Conservation (phyloP, 495 filamentous ascomycete genomes). For the Penicillium odoratum region DNA sequence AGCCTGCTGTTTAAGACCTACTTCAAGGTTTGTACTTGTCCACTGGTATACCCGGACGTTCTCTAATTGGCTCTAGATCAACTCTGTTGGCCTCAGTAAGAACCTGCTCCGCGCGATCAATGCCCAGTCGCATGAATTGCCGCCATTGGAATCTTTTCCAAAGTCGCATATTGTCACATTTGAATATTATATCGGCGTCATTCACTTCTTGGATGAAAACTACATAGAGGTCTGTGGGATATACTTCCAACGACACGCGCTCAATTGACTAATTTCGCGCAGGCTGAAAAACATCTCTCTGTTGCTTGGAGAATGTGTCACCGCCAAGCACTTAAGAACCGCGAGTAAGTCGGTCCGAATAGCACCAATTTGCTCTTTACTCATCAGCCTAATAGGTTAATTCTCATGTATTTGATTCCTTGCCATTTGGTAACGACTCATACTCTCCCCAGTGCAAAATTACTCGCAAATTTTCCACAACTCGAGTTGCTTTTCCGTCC, state of each 20-base stretch:
- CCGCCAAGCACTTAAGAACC: constrained; percentile 66
- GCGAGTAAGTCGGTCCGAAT: constrained; percentile 58
- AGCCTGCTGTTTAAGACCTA: constrained; percentile 97
- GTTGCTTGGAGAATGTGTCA: constrained; percentile 78
- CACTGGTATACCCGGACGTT: neutral
- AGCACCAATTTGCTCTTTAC: neutral
- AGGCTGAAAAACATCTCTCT: constrained; percentile 80
- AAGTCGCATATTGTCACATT: constrained; percentile 93
- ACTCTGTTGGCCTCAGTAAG: constrained; percentile 83
- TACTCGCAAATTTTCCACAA: constrained; percentile 75
- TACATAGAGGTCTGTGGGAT: constrained; percentile 62
- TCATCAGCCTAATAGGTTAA: constrained; percentile 60
- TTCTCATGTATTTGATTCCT: constrained; percentile 93
- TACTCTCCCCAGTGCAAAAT: constrained; percentile 67
- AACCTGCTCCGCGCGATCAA: constrained; percentile 81
- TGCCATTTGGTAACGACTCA: constrained; percentile 86
- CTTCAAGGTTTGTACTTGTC: constrained; percentile 63
- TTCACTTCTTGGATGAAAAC: constrained; percentile 88
- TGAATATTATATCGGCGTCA: constrained; percentile 89
- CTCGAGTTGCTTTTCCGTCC: constrained; percentile 77
- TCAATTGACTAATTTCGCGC: constrained; percentile 1
- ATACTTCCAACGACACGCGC: constrained; percentile 17
- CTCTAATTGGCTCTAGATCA: constrained; percentile 53
- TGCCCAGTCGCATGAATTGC: constrained; percentile 75
- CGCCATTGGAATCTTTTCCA: constrained; percentile 70